These are phyloP conservation scores for Pseudoturritis turrita DNA, from an alignment of 345 rosid species.

Conservation along the genomic window DNA sequence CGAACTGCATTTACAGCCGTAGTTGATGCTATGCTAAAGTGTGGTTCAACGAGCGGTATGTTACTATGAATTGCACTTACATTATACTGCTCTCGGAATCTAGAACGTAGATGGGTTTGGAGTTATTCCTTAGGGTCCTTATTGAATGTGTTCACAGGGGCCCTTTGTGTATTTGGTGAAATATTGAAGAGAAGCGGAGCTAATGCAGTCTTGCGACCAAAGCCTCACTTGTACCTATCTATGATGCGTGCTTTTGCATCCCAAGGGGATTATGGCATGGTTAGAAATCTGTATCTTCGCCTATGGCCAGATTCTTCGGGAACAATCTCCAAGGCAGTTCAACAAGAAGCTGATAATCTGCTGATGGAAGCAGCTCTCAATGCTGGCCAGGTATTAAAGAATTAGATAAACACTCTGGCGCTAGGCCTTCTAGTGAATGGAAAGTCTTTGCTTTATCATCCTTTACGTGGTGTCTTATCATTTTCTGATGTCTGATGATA, in stretches of 20 bases:
- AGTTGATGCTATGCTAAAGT: constrained; percentile 60
- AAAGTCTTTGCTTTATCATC: background rate
- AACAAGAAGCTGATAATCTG: constrained; percentile 72
- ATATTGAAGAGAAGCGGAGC: constrained; percentile 52
- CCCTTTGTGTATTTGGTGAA: constrained; percentile 80
- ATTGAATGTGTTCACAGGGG: constrained; percentile 37
- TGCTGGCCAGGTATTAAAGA: constrained; percentile 52
- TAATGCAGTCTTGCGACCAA: constrained; percentile 49
- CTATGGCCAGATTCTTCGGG: constrained; percentile 73
- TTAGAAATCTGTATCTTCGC: constrained; percentile 47
- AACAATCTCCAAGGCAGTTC: constrained; percentile 41
- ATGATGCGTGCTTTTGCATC: constrained; percentile 68
- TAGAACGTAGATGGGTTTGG: background rate
- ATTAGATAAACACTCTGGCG: background rate
- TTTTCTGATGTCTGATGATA: background rate
- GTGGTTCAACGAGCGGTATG: constrained; percentile 58
- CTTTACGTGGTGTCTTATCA: background rate
- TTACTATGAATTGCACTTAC: constrained; percentile 4
- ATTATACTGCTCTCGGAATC: background rate
- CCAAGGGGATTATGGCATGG: constrained; percentile 56
- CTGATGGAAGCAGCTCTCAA: constrained; percentile 83
- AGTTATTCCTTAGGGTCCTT: background rate
- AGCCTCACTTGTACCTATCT: constrained; percentile 72
- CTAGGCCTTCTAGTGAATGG: background rate
- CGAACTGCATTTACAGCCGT: constrained; percentile 60